A percentile compares a stretch with the other conserved stretches of the same genome.
Evolutionary conservation across 139 green algal genomes (phyloP).

Genomic region (Haematococcus sp.): DNA sequence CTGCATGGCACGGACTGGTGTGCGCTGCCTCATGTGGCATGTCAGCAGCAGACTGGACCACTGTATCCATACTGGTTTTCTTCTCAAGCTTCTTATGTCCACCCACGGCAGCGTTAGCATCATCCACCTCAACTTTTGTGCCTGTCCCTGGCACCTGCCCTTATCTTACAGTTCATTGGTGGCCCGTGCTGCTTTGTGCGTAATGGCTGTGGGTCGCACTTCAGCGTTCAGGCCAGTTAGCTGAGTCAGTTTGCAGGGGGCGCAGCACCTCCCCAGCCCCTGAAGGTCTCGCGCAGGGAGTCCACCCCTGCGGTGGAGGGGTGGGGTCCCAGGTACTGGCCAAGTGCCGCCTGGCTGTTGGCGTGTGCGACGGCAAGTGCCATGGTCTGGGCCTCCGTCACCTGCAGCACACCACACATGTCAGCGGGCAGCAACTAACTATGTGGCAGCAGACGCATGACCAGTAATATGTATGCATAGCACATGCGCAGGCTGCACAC

Average conservation of each 20-base stretch:
- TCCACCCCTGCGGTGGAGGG: slow-evolving; percentile 44
- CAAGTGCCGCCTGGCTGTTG: slow-evolving; percentile 54
- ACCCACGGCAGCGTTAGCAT: too few relatives aligned
- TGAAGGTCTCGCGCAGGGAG: slow-evolving; percentile 54
- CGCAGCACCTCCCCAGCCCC: slow-evolving; percentile 33
- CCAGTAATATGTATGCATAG: background rate
- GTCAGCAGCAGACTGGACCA: too few relatives aligned
- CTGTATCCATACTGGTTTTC: too few relatives aligned
- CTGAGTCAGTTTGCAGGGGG: background rate
- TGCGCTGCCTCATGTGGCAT: too few relatives aligned
- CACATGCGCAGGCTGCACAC: background rate
- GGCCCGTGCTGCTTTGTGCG: too few relatives aligned
- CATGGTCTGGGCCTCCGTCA: slow-evolving; percentile 7
- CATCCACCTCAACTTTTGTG: too few relatives aligned
- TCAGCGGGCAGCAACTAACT: background rate
- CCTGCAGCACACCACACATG: background rate
- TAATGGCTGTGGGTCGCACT: too few relatives aligned
- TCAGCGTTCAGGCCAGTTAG: too few relatives aligned
- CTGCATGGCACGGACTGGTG: too few relatives aligned
- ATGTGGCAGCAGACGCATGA: background rate
- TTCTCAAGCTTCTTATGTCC: too few relatives aligned
- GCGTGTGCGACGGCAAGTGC: slow-evolving; percentile 48
- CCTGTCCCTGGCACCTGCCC: too few relatives aligned
- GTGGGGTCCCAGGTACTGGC: slow-evolving; percentile 52
- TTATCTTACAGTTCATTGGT: too few relatives aligned